Conservation (phyloP, 192 early-diverging fungal genomes). For the Coemansia sp. region DNA sequence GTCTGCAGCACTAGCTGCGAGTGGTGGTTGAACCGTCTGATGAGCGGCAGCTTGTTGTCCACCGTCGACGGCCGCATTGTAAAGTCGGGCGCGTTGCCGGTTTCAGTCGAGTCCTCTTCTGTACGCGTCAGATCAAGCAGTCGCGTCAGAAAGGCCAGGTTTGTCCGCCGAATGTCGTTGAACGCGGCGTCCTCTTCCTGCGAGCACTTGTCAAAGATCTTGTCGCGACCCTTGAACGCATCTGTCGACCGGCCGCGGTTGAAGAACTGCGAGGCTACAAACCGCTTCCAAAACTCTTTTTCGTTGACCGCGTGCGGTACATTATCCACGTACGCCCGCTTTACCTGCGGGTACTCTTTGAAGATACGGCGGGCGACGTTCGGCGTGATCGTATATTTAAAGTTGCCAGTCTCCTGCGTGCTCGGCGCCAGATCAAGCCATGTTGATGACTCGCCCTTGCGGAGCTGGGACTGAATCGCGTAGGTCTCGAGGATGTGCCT, state of each 20-base stretch:
- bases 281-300: slow-evolving; percentile 85
- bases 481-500: slow-evolving; percentile 70
- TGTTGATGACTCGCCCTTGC: slow-evolving; percentile 75
- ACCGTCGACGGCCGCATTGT: slow-evolving; percentile 71
- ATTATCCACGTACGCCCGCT: slow-evolving; percentile 72
- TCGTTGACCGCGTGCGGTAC: slow-evolving; percentile 74
- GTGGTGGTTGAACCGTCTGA: slow-evolving; percentile 86
- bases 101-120: slow-evolving; percentile 73
- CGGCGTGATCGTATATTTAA: slow-evolving; percentile 84
- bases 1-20: slow-evolving; percentile 70
- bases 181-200: slow-evolving; percentile 70
- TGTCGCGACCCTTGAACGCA: slow-evolving; percentile 53
- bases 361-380: slow-evolving; percentile 87
- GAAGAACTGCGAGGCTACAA: slow-evolving; percentile 78
- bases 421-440: slow-evolving; percentile 64
- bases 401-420: slow-evolving; percentile 69
- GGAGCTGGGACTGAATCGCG: slow-evolving; percentile 61
- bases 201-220: slow-evolving; percentile 75
- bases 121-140: slow-evolving; percentile 80
- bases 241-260: slow-evolving; percentile 65
- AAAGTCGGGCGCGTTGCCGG: slow-evolving; percentile 73
- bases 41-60: slow-evolving; percentile 67
- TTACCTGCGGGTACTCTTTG: slow-evolving; percentile 82
- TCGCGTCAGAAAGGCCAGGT: slow-evolving; percentile 57
- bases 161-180: slow-evolving; percentile 39